Conservation (phyloP, 208 protist species). For the Trichomonas vaginalis region DNA sequence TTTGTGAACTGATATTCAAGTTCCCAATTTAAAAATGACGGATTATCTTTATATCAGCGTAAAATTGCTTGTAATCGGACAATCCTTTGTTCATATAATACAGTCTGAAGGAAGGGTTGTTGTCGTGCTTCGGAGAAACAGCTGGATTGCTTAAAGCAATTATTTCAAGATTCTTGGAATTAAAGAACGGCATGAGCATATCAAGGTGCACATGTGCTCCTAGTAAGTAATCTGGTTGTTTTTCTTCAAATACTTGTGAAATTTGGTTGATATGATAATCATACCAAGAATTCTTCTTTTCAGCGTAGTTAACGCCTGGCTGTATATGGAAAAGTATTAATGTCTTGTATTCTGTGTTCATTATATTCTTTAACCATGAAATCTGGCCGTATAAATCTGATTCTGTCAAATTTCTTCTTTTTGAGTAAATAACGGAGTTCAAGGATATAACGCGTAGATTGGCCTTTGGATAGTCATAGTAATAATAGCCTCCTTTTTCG, state of each 20-base stretch:
- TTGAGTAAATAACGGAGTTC: neutral
- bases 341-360: neutral
- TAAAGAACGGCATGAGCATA: neutral
- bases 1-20: neutral
- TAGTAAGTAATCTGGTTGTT: neutral
- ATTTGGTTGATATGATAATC: neutral
- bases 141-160: neutral
- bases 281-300: neutral
- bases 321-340: neutral
- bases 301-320: neutral
- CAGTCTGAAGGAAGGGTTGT: neutral
- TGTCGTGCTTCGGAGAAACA: neutral
- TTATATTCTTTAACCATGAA: neutral
- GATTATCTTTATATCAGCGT: neutral
- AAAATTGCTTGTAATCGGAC: neutral
- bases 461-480: neutral
- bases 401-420: neutral
- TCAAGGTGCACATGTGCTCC: neutral
- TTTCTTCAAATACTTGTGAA: neutral
- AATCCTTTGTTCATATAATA: neutral
- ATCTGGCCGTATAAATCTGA: neutral
- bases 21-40: neutral
- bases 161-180: neutral
- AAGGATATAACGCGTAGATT: neutral
- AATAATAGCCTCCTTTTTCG: neutral